phyloP scores from a whole-genome alignment of 805 yeast species.

The Jamesozyma lodderae region DNA sequence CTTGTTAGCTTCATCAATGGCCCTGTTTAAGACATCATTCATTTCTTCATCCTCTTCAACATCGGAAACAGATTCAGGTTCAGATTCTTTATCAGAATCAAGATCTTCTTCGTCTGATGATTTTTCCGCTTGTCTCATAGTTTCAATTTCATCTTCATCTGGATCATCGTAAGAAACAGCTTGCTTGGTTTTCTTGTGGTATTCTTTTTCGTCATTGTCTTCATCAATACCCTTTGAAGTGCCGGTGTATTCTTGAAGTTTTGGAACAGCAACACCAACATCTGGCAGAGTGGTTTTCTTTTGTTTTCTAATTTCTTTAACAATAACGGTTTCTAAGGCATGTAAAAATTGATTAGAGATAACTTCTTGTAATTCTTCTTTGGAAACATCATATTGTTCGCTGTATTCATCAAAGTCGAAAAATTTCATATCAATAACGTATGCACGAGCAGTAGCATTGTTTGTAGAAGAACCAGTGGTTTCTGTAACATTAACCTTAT shows the following conservation, averaged over 20 bases:
- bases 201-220: conserved; percentile 48
- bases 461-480: conserved; percentile 59
- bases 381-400: conserved; percentile 80
- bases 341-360: conserved; percentile 57
- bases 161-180: conserved; percentile 90
- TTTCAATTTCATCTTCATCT: conserved; percentile 89
- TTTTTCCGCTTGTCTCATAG: conserved; percentile 74
- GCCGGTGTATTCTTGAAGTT: conserved; percentile 36
- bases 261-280: conserved; percentile 64
- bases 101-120: conserved; percentile 61
- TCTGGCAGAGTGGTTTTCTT: conserved; percentile 49
- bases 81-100: conserved; percentile 32
- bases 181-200: conserved; percentile 60
- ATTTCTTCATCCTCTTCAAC: conserved; percentile 32
- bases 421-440: conserved; percentile 65
- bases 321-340: conserved; percentile 61
- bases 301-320: conserved; percentile 77
- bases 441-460: conserved; percentile 51
- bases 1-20: conserved; percentile 19
- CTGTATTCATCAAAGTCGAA: conserved; percentile 69
- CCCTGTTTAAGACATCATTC: conserved; percentile 18
- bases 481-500: conserved; percentile 77
- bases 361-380: conserved; percentile 65
- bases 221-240: conserved; percentile 34
- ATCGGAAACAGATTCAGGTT: conserved; percentile 36